Evolutionary conservation across 2,329 filamentous ascomycete species (phyloP).

Genomic region (Magnaporthiopsis incrustans): DNA sequence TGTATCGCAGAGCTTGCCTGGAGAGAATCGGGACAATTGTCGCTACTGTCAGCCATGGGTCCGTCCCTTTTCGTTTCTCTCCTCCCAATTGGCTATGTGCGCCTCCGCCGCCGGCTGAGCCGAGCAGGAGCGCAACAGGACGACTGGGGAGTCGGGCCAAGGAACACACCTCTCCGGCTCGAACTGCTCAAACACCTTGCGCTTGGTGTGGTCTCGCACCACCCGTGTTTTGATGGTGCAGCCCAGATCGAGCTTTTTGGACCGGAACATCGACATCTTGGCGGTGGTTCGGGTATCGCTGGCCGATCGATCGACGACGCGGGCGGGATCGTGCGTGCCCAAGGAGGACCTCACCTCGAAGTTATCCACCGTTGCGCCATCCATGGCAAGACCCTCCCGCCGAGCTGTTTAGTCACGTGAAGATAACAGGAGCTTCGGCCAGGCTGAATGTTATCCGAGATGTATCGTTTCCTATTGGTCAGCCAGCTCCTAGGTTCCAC

Average conservation of each 20-base stretch:
- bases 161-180: conserved; percentile 73
- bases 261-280: conserved; percentile 76
- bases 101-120: neutral
- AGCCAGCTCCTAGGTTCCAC: neutral
- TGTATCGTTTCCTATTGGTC: neutral
- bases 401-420: neutral
- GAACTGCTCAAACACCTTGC: conserved; percentile 78
- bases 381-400: no score
- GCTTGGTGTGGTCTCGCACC: conserved; percentile 94
- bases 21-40: neutral
- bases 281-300: conserved; percentile 9
- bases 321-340: neutral
- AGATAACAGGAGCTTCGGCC: neutral
- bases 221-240: conserved; percentile 80
- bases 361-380: no score
- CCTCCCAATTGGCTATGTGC: neutral
- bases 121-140: neutral
- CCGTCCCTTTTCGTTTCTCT: neutral
- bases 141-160: neutral
- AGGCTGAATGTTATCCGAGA: no score
- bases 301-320: neutral
- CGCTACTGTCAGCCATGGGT: neutral
- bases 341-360: neutral
- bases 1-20: conserved; percentile 88
- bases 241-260: conserved; percentile 83